phyloP scores from a whole-genome alignment of 768 basidiomycete species.

The Auricularia auricula-judae region DNA sequence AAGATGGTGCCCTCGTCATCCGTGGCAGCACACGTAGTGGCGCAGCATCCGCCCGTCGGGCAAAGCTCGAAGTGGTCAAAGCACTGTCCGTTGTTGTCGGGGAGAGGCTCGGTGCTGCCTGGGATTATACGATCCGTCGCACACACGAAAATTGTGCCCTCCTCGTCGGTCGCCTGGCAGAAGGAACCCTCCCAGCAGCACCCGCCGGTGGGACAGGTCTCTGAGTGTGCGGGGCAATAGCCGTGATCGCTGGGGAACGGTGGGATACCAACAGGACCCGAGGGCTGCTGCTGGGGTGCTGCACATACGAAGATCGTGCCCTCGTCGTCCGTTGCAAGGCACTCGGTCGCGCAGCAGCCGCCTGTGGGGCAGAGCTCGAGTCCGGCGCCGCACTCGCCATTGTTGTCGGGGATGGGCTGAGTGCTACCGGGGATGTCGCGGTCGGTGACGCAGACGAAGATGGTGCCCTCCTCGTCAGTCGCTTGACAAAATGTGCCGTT shows the following conservation, averaged over 20 bases:
- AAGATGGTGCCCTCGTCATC: background rate
- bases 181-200: background rate
- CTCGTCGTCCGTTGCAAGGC: background rate
- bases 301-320: background rate
- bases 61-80: background rate
- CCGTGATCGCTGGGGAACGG: background rate
- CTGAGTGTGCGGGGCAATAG: background rate
- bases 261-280: background rate
- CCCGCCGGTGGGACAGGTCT: background rate
- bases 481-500: background rate
- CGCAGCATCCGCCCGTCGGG: background rate
- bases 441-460: background rate
- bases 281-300: background rate
- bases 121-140: background rate
- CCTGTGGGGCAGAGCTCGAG: background rate
- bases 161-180: background rate
- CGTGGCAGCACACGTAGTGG: background rate
- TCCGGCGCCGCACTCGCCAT: background rate
- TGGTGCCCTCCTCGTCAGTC: background rate
- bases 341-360: background rate
- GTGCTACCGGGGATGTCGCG: background rate
- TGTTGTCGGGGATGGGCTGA: background rate
- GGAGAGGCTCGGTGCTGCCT: background rate
- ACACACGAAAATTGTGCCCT: background rate
- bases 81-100: background rate